Conservation (phyloP, 768 basidiomycete genomes). For the Lentinula sp. region DNA sequence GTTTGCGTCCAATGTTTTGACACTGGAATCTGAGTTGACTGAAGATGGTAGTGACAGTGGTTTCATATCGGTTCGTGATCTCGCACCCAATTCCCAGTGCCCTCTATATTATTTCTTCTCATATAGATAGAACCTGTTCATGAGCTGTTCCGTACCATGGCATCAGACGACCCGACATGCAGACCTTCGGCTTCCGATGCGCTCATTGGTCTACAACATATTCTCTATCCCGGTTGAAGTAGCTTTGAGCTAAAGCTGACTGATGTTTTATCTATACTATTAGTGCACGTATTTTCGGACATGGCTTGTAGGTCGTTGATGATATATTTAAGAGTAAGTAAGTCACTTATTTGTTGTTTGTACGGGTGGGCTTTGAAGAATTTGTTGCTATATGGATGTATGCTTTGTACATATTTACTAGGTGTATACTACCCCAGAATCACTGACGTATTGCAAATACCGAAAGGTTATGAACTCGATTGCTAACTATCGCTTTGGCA, state of each 20-base stretch:
- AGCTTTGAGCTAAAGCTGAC: not conserved
- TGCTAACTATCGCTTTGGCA: no score
- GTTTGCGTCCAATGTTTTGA: not conserved
- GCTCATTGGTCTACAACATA: not conserved
- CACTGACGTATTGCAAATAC: no score
- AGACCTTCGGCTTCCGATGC: not conserved
- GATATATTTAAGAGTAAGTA: not conserved
- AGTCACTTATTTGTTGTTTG: not conserved
- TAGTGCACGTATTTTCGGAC: no score
- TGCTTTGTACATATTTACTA: no score
- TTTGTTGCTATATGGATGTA: no score
- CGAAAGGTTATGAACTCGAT: no score
- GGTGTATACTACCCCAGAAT: no score
- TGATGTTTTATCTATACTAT: not conserved
- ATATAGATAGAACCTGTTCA: not conserved
- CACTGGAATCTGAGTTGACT: not conserved
- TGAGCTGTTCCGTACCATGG: not conserved
- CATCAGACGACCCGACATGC: not conserved
- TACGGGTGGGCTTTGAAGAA: not conserved
- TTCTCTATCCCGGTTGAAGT: not conserved
- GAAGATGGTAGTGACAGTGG: not conserved
- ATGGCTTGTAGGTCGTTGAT: not conserved
- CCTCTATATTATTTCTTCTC: not conserved
- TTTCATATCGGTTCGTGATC: not conserved
- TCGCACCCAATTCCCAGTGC: not conserved